phyloP scores from a whole-genome alignment of 176 grass and related monocot species.

The Musa schizocarpa region DNA sequence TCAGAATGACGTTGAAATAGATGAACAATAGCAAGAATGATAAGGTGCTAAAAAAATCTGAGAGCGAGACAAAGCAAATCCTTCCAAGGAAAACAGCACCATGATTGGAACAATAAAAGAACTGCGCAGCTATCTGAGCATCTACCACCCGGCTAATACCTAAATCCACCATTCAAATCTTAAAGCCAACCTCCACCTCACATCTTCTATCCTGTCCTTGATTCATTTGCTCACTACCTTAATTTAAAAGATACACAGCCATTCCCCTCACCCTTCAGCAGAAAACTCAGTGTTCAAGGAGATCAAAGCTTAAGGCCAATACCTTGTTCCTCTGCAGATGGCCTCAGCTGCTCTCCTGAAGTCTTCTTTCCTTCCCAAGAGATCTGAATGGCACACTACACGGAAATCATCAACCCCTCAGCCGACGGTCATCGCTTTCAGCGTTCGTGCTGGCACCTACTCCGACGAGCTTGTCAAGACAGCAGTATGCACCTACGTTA shows the following conservation, averaged over 20 bases:
- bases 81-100: no score
- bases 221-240: conserved; percentile 23
- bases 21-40: no score
- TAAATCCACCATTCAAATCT: conserved; percentile 59
- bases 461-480: conserved; percentile 84
- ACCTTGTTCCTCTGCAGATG: conserved; percentile 31
- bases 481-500: conserved; percentile 38
- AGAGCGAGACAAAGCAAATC: neutral
- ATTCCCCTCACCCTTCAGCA: conserved; percentile 18
- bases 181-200: conserved; percentile 54
- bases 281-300: conserved; percentile 24
- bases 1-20: no score
- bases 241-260: conserved; percentile 36
- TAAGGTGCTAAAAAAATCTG: neutral
- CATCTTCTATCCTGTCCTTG: conserved; percentile 63
- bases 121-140: neutral
- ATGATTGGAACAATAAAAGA: neutral
- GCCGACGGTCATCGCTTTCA: conserved; percentile 48
- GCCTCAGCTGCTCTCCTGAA: conserved; percentile 89
- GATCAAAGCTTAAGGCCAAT: conserved; percentile 2
- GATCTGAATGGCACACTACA: conserved; percentile 53
- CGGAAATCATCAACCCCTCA: conserved; percentile 29
- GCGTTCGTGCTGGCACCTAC: conserved; percentile 64
- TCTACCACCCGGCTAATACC: neutral
- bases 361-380: conserved; percentile 98